Base-by-base conservation (phyloP, 495 filamentous ascomycete species). In the Tetracladium setigerum region DNA sequence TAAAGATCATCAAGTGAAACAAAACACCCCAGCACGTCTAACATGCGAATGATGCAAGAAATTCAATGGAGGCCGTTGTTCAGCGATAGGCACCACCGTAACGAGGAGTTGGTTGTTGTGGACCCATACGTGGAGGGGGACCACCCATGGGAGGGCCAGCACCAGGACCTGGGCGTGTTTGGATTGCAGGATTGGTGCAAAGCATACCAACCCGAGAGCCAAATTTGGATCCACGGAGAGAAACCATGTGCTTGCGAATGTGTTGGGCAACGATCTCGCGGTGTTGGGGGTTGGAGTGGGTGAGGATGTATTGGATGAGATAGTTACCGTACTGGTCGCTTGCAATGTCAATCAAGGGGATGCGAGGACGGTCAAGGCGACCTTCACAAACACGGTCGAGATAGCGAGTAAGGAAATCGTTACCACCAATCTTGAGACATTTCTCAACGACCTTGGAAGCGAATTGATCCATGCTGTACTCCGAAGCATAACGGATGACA, bases 251-350 rank as follows among this genome's bases (percentile, higher is more conserved):
- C 70, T 98, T 98, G 53, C 89, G 83, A 56, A 98, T 90, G 61
- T 98, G 94, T 31, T 77, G 80, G 22, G 90, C 88, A 46, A 97
- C 92, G 48, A 95, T 72, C 60, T 98, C 92, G 52, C 89, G 86
- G 61, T 96, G 92, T 54, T 87, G 86, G 45, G 83, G 72, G 30
- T 82, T 79, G 45, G 88, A 81, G 64, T 96, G 84, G 39, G 86
- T 90, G 52, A 98, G 70, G 60, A 98, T 89, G 77, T 89, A 96
- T 63, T 98, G 92, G 47, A 97, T 87, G 39, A 98, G 77, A 61
- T 98, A 98, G 68, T 98, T 98, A 36, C 92, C 92, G 59, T 96
- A 97, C 67, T 98, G 94, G 60, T 98, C 92, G 52, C 92, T 92
- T 46, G 92, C 86, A 70, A 97, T 96, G 60, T 98, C 94, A 67